Percentiles rank a stretch among this genome's conserved stretches.
These are phyloP conservation scores for Dendrocalamus latiflorus DNA, from an alignment of 202 grass and related monocot species.

Conservation along the genomic window DNA sequence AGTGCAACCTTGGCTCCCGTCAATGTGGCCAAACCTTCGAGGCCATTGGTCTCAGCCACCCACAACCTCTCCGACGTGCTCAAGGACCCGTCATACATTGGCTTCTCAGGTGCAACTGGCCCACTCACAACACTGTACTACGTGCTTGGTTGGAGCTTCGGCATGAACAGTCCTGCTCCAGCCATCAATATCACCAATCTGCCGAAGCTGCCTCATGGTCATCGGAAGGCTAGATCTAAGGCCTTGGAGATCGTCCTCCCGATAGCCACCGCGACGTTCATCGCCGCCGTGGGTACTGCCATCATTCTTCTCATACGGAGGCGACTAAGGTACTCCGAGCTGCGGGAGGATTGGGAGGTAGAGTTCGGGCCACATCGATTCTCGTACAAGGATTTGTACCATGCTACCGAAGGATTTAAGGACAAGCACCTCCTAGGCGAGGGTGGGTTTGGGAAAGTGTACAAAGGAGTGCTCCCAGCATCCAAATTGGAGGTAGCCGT, in stretches of 20 bases:
- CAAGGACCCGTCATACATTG: background rate
- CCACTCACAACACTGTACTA: constrained; percentile 11
- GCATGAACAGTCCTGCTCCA: background rate
- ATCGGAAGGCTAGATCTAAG: background rate
- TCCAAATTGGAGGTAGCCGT: no score
- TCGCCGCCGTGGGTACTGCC: background rate
- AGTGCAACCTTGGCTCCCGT: no score
- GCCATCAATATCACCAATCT: background rate
- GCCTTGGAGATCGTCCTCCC: background rate
- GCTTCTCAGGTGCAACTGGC: constrained; percentile 11
- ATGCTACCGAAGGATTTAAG: no score
- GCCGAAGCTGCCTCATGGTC: no score
- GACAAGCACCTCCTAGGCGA: no score
- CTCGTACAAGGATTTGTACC: no score
- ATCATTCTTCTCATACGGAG: background rate
- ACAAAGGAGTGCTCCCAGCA: no score
- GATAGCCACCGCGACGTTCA: background rate
- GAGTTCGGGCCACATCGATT: no score
- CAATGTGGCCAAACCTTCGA: constrained; percentile 1
- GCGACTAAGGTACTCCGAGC: constrained; percentile 8
- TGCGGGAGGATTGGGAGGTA: constrained; percentile 31
- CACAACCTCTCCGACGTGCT: constrained; percentile 24
- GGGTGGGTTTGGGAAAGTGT: no score
- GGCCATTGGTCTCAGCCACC: background rate
- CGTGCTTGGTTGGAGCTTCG: constrained; percentile 35